A percentile compares a stretch with the other conserved stretches of the same genome.
Evolutionary conservation across 2,329 filamentous ascomycete genomes (phyloP).

Genomic region (Microcyclospora tardicrescens): DNA sequence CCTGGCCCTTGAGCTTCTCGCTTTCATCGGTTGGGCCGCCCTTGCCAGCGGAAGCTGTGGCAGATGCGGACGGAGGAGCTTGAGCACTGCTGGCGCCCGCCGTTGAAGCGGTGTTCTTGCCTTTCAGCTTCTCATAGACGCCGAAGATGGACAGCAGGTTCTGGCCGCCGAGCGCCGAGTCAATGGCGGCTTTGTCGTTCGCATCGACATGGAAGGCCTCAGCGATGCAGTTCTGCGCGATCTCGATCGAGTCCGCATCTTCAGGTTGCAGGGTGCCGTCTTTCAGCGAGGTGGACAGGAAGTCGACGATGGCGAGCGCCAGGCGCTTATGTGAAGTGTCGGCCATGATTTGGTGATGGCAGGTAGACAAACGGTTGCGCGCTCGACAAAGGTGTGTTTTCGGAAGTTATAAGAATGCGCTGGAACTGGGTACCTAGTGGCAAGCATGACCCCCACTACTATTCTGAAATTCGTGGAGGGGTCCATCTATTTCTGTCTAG

Average conservation of each 20-base stretch:
- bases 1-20: slow-evolving; percentile 76
- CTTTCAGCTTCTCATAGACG: slow-evolving; percentile 90
- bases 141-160: slow-evolving; percentile 83
- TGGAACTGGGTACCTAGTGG: no score
- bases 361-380: no score
- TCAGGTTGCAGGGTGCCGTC: slow-evolving; percentile 83
- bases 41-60: slow-evolving; percentile 27
- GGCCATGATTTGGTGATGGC: no score
- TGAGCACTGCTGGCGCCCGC: slow-evolving; percentile 27
- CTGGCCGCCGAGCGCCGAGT: slow-evolving; percentile 70
- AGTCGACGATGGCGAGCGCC: slow-evolving; percentile 93
- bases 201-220: slow-evolving; percentile 93
- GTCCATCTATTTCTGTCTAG: no score
- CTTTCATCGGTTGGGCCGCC: slow-evolving; percentile 55
- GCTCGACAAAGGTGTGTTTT: no score
- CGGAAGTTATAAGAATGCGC: no score
- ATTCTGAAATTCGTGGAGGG: no score
- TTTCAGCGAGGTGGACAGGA: slow-evolving; percentile 67
- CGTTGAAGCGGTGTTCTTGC: slow-evolving; percentile 40
- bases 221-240: slow-evolving; percentile 85
- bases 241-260: slow-evolving; percentile 85
- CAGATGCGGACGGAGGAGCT: slow-evolving; percentile 14
- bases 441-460: no score
- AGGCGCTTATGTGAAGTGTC: slow-evolving; percentile 52
- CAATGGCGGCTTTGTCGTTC: slow-evolving; percentile 56